Base-by-base conservation (phyloP, 2,329 filamentous ascomycete species). In the Colletotrichum limetticola region DNA sequence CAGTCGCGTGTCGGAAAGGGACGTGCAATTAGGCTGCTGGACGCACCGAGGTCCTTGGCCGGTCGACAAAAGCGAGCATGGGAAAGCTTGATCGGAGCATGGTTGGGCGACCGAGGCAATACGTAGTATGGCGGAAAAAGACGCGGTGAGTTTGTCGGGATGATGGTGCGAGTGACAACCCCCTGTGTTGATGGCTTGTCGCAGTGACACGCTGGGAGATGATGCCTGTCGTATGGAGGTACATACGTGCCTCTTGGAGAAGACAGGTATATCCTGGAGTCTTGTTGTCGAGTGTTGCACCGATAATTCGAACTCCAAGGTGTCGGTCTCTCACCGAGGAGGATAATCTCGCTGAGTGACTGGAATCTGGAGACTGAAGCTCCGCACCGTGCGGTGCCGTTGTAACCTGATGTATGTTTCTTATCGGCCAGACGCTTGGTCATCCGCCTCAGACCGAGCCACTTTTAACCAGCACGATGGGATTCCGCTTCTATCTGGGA, bases 241-340 rank as follows among this genome's bases (percentile, higher is more conserved):
- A 19, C 12, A n/a, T 22, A 35, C n/a, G 2, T n/a, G 42, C 42
- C 42, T 19, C 19, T 49, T 49, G 42, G 42, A 49, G 42, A 49
- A n/a, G 42, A n/a, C n/a, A 49, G 42, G 42, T 0, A 49, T n/a
- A n/a, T n/a, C 42, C 42, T 49, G 16, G 42, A 49, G 42, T n/a
- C 42, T 49, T 49, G 19, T 49, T 35, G 9, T 28, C 22, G 61
- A 53, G 46, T 26, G 12, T 30, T 35, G n/a, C 8, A 49, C 24
- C 30, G 24, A 5, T 57, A 16, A 32, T 30, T 26, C 42, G n/a
- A 49, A 49, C 42, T 49, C 32, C 49, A 52, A 42, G 61, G 19
- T n/a, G 59, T 64, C 59, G 53, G 66, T 69, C 22, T 58, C 58
- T 62, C 58, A 59, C 70, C 59, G 70, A 69, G 52, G 11, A 26